Base-by-base conservation (phyloP, 2,329 filamentous ascomycete genomes). In the Fusarium hainanense region DNA sequence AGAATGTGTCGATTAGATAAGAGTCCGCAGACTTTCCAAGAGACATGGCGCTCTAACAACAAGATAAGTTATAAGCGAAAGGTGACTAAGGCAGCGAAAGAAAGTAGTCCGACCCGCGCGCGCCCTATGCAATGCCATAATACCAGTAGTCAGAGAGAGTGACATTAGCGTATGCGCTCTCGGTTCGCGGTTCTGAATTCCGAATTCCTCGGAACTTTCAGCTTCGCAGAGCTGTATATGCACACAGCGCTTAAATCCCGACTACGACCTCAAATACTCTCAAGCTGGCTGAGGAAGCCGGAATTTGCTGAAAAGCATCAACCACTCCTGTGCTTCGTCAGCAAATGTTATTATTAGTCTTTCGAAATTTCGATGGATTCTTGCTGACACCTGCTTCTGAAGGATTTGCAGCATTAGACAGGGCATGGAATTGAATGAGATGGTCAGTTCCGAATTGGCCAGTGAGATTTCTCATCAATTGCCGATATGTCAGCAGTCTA, bases 311-410 rank as follows among this genome's bases (percentile, higher is more conserved):
- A 61, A 32, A 61, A 51, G 48, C 30, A 63, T 20, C 34, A 10
- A 34, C 40, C 20, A n/a, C 58, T 49, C 28, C 30, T 46, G 50
- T 55, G 58, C 58, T 70, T 70, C 37, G 67, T 64, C 63, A 70
- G 63, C 67, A 55, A 55, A 20, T 18, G 5, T 27, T 14, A 14
- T 30, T 30, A 14, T 30, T 54, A n/a, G 40, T 9, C 3, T 49
- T 43, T 34, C 11, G 23, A n/a, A 13, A 21, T 25, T 5, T 11
- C 30, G 9, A 49, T 30, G 42, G 34, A n/a, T 32, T 37, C 23
- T 55, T 13, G 52, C 40, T 61, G 62, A 54, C 18, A 27, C 27
- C n/a, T 41, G 14, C 27, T 20, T 42, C 8, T 47, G 40, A 41
- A 32, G n/a, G 43, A 28, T 21, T 48, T 28, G 28, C n/a, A 13